These are phyloP conservation scores for Colletotrichum ledebouriae DNA, from an alignment of 2,329 filamentous ascomycete species.

Conservation along the genomic window DNA sequence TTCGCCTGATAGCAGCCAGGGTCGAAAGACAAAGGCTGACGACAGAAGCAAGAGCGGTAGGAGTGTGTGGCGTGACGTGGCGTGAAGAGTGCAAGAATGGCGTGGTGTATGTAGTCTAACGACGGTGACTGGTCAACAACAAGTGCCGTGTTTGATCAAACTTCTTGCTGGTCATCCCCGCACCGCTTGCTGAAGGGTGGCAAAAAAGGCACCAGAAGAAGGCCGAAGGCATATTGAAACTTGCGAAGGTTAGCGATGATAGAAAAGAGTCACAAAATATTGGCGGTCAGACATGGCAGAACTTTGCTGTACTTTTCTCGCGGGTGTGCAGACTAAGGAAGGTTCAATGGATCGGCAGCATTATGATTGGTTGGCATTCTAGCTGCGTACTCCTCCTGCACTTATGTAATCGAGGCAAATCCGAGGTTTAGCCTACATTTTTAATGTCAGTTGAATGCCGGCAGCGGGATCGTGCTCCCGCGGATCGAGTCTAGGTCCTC, in stretches of 20 bases:
- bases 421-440: neutral
- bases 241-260: slow-evolving; percentile 3
- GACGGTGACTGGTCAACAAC: neutral
- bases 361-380: slow-evolving; percentile 19
- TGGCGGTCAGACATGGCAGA: slow-evolving; percentile 37
- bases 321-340: no score
- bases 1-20: slow-evolving; percentile 34
- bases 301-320: slow-evolving; percentile 27
- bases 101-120: neutral
- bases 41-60: neutral
- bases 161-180: slow-evolving; percentile 3
- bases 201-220: no score
- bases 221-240: neutral
- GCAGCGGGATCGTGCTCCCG: no score
- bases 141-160: slow-evolving; percentile 6
- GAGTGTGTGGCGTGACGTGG: no score
- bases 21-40: slow-evolving; percentile 4
- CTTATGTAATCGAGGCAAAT: slow-evolving; percentile 10
- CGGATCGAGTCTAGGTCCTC: slow-evolving; percentile 11
- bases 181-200: neutral
- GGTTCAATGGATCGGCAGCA: neutral
- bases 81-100: slow-evolving; percentile 6
- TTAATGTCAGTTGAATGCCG: no score
- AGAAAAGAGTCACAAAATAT: slow-evolving; percentile 30
- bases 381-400: neutral